phyloP scores from a whole-genome alignment of 106 monocot genomes.

The Amphibolis antarctica region DNA sequence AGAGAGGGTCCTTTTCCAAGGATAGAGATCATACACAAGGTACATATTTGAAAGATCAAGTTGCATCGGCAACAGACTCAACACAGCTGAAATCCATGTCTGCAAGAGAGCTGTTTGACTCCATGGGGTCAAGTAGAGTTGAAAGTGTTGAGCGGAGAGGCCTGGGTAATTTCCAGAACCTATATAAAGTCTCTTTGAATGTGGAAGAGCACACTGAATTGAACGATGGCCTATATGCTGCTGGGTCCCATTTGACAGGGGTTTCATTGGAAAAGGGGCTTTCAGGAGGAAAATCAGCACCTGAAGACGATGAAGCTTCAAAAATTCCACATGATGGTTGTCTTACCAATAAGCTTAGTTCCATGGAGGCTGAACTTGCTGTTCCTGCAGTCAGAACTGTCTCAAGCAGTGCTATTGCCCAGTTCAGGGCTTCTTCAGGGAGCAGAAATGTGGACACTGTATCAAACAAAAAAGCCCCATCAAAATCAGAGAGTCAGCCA shows the following conservation, averaged over 20 bases:
- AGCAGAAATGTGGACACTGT: slow-evolving; percentile 16
- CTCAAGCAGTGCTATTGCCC: not conserved
- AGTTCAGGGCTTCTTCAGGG: slow-evolving; percentile 16
- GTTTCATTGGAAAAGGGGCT: not conserved
- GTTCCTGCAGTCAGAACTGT: not conserved
- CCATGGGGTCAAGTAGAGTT: not conserved
- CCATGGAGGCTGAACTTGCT: not conserved
- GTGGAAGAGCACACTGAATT: slow-evolving; percentile 1
- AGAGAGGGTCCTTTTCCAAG: slow-evolving; percentile 4
- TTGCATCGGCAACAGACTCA: not conserved
- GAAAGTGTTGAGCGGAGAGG: not conserved
- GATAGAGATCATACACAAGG: slow-evolving; percentile 11
- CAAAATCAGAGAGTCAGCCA: slow-evolving; percentile 11
- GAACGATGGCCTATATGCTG: slow-evolving; percentile 7
- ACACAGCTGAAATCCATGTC: not conserved
- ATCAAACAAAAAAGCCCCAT: slow-evolving; percentile 14
- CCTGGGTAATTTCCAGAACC: not conserved
- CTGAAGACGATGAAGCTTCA: not conserved
- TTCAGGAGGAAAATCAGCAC: not conserved
- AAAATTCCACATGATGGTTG: not conserved
- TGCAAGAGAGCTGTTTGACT: slow-evolving; percentile 14
- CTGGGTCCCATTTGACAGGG: slow-evolving; percentile 3
- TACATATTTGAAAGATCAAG: slow-evolving; percentile 8
- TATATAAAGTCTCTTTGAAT: not conserved
- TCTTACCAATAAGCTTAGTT: not conserved